Base-by-base conservation (phyloP, 2,329 filamentous ascomycete genomes). In the Trichoderma lentiforme region DNA sequence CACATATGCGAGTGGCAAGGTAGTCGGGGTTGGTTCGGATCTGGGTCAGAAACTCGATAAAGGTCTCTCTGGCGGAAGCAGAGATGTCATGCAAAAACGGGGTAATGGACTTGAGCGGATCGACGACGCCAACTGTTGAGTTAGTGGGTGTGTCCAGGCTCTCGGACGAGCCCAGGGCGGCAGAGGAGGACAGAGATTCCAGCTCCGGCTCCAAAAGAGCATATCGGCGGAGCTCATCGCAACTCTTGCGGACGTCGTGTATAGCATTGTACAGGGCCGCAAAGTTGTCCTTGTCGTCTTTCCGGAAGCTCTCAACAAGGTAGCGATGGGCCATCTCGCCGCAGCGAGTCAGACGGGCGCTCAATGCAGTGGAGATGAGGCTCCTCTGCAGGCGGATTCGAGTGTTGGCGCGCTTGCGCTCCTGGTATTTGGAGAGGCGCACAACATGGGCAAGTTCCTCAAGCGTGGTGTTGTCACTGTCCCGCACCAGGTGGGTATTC, bases 1-100 rank as follows among this genome's bases (percentile, higher is more conserved):
- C 90, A 79, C 90, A 90, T 75, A 99, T 87, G 75, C 95, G 90
- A 74, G 92, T 90, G 77, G 95, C 93, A 80, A 99, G 82, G 82
- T 97, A 98, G 77, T 95, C 91, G 47, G 94, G 91, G 80, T 97
- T 95, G 74, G 92, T 94, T 76, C 95, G 90, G 74, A 98, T 88
- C 81, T 93, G 89, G 63, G 89, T 91, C 76, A 98, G 83, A 78
- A 98, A 95, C 74, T 90, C 89, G 72, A 98, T 80, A 72, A 98
- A 89, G 57, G 91, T 89, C 73, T 93, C 89, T 78, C 93, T 87
- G 71, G 93, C 90, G 74, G 92, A 90, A 71, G 89, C 85, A 66
- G 94, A 93, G 64, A 98, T 88, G 77, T 94, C 90, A 79, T 92
- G 89, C 68, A 92, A 83, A 76, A 92, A 92, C 1, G 89, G 89